Evolutionary conservation across 2,329 filamentous ascomycete genomes (phyloP).

Genomic region (Fusarium dimerum): DNA sequence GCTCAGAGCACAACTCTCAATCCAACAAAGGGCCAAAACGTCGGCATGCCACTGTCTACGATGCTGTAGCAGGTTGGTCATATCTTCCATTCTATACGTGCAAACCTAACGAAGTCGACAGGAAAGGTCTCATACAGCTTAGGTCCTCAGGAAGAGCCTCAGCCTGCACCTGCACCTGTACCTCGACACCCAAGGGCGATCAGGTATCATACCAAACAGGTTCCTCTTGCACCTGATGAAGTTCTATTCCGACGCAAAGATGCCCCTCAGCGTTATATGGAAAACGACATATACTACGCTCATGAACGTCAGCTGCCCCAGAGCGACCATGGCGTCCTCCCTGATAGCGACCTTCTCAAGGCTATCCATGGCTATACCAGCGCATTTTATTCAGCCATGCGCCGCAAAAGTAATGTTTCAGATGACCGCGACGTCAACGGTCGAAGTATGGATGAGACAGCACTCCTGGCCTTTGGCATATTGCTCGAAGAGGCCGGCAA

Average conservation of each 20-base stretch:
- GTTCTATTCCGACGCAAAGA: slow-evolving; percentile 66
- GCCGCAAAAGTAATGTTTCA: slow-evolving; percentile 20
- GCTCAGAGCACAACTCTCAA: slow-evolving; percentile 9
- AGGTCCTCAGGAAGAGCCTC: slow-evolving; percentile 19
- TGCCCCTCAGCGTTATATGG: slow-evolving; percentile 67
- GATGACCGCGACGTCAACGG: slow-evolving; percentile 44
- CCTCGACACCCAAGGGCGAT: slow-evolving; percentile 19
- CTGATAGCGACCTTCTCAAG: slow-evolving; percentile 69
- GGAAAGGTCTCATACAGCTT: slow-evolving; percentile 33
- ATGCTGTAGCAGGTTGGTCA: slow-evolving; percentile 66
- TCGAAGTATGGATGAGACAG: slow-evolving; percentile 75
- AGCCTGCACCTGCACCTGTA: slow-evolving; percentile 6
- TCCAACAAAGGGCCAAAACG: slow-evolving; percentile 21
- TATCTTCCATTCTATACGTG: slow-evolving; percentile 2
- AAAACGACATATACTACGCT: slow-evolving; percentile 71
- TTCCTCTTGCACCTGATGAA: slow-evolving; percentile 64
- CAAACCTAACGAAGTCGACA: slow-evolving; percentile 30
- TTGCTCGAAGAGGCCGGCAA: slow-evolving; percentile 70
- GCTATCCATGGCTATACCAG: slow-evolving; percentile 69
- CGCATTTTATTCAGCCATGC: slow-evolving; percentile 59
- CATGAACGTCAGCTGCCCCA: slow-evolving; percentile 56
- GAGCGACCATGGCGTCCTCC: slow-evolving; percentile 52
- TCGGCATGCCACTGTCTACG: slow-evolving; percentile 61
- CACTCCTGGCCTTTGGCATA: slow-evolving; percentile 73
- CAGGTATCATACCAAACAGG: slow-evolving; percentile 29